Base-by-base conservation (phyloP, 2,329 filamentous ascomycete genomes). In the Didymella exigua region DNA sequence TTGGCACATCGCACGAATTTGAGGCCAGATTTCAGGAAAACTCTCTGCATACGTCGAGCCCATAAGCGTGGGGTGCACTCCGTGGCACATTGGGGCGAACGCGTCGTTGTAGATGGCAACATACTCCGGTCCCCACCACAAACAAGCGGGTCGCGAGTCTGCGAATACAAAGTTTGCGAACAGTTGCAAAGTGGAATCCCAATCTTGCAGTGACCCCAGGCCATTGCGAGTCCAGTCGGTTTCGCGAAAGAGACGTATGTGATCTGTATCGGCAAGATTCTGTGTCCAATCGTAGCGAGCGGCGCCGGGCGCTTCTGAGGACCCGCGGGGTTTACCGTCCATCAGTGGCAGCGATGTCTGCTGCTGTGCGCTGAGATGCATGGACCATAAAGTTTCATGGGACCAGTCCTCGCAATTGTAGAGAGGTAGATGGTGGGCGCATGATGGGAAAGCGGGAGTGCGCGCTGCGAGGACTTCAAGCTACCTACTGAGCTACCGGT, bases 101-200 rank as follows among this genome's bases (percentile, higher is more conserved):
- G 37, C 36, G 21, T 63, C 61, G 49, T 70, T 70, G 57, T 70
- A 69, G 45, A 70, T 63, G 42, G 64, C 66, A 21, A 66, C 53
- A 33, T 58, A 49, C n/a, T 63, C 24, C n/a, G 62, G 59, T 30
- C 65, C 66, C 67, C 67, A 70, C 60, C 62, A 70, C 19, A 70
- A 33, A 51, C 59, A 62, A 0, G 65, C 66, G 13, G 67, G 61
- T 24, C 66, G 58, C n/a, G 62, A 58, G 53, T 70, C 67, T 7
- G 64, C 63, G 41, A 68, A 57, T 8, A 67, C 44, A 49, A 70
- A 58, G 48, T 64, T 59, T n/a, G 60, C 58, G 27, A 62, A 67
- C 27, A 66, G 34, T 10, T 55, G 62, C 48, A 68, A 45, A 9
- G 58, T 62, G 4, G 44, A 21, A 14, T 55, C 44, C 67, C 66